Base-by-base conservation (phyloP, 208 protist species). In the Crithidia acanthocephali region DNA sequence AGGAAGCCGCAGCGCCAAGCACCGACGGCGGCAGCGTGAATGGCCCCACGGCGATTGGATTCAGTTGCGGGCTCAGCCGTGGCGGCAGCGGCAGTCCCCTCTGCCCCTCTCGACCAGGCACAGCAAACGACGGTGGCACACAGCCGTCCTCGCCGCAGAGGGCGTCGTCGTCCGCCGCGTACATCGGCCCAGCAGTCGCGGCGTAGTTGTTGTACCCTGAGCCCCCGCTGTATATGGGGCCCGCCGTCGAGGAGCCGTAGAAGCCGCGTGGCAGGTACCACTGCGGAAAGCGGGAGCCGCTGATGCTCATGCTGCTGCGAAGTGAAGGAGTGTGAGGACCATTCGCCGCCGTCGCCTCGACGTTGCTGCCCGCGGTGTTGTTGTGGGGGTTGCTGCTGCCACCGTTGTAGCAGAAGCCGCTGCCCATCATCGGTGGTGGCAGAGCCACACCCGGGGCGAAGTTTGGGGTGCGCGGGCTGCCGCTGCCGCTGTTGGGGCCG, bases 251-350 rank as follows among this genome's bases (percentile, higher is more conserved):
- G 28, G 67, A 33, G 23, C 64, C 32, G 58, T 53, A 72, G 18
- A 64, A 37, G 37, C 65, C 57, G 22, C 72, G 72, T 13, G 72
- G 72, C 59, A 78, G 20, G 56, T 78, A 78, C 72, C 72, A 78
- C 44, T 78, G 72, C 27, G 72, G 65, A n/a, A 72, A 67, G 50
- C 72, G 72, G 13, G 72, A 67, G 3, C 72, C 52, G 59, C 51
- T 72, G 32, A 59, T 20, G 59, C 65, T 72, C 57, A 53, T 22
- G 44, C 59, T 72, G 66, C 65, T 78, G 35, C 68, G 23, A 13
- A 78, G 37, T 48, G 72, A 77, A 0, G 61, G 62, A 2, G 62
- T 48, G 23, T 28, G 13, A 11, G 28, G 25, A 0, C 22, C 59
- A 0, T 20, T n/a, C 35, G 35, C 20, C 44, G 2, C 62, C 23